Evolutionary conservation across 208 protist genomes (phyloP).

Genomic region (Leishmania mexicana): DNA sequence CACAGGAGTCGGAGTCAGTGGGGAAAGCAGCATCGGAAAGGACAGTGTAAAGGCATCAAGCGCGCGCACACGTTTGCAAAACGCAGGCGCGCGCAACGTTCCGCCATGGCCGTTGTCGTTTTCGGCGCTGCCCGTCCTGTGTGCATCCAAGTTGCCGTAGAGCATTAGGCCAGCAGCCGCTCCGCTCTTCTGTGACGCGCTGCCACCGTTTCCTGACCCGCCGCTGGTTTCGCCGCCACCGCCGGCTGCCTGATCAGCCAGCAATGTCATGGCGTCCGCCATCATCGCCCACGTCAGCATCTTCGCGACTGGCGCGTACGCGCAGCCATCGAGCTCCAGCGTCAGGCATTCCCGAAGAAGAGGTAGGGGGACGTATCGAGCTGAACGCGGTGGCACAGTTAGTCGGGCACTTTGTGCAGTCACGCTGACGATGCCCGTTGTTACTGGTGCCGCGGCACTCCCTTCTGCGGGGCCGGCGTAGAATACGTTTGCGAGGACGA

Average conservation of each 20-base stretch:
- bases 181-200: not conserved
- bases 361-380: constrained; percentile 18
- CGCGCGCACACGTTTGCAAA: constrained; percentile 9
- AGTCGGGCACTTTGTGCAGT: not conserved
- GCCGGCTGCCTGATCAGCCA: constrained; percentile 14
- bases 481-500: constrained; percentile 29
- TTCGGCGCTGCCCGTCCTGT: not conserved
- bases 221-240: not conserved
- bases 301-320: constrained; percentile 8
- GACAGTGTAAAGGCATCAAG: constrained; percentile 16
- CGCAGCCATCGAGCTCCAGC: constrained; percentile 20
- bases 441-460: not conserved
- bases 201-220: not conserved
- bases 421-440: not conserved
- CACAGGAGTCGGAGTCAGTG: not conserved
- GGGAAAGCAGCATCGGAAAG: constrained; percentile 25
- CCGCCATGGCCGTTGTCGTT: not conserved
- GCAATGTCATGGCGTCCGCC: constrained; percentile 27
- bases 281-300: constrained; percentile 34
- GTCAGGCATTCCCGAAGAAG: constrained; percentile 8
- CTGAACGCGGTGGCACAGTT: constrained; percentile 12
- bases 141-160: not conserved
- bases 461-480: not conserved
- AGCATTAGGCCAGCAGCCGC: not conserved
- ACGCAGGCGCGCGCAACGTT: not conserved